Base-by-base conservation (phyloP, 1,284 basidiomycete species). In the Pseudozyma sp. region DNA sequence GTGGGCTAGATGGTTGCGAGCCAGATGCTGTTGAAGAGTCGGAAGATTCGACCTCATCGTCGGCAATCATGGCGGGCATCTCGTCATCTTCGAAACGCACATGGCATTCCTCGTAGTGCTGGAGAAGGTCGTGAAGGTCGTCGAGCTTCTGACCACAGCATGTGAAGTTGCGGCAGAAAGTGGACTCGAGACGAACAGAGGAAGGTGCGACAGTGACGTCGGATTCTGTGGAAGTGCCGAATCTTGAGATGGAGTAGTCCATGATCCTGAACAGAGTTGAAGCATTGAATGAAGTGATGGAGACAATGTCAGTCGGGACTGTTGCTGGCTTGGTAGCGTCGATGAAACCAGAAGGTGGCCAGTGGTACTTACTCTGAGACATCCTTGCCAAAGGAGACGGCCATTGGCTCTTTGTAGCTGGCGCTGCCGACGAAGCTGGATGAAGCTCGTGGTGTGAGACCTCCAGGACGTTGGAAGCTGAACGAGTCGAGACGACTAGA, bases 21-120 rank as follows among this genome's bases (percentile, higher is more conserved):
- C 66, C 59, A 16, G 80, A 63, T 39, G 80, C 70, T 10, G 78
- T 67, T 21, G 72, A 75, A 11, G 79, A 76, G 44, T 65, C 72
- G 11, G 79, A 70, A 5, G 76, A 80, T 31, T 76, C 73, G 53
- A 77, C 60, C 21, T 79, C 78, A 59, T 83, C 83, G 31, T 82
- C 81, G 35, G 75, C 65, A 35, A 82, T 71, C 73, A 77, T 76
- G 35, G 76, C 71, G 21, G 72, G 69, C 62, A 81, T 75, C 50
- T 83, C 83, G 59, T 83, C 82, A 48, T 82, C 83, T 35, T 85
- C 82, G 60, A 83, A 83, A 21, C 78, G 76, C 40, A 84, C 83
- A 48, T 85, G 83, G 57, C 80, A 76, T 44, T 84, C 83, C 55
- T 85, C 83, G 70, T 85, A 85, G 60, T 85, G 83, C 52, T 84